Conservation (phyloP, 345 rosid species). For the Alliaria petiolata region DNA sequence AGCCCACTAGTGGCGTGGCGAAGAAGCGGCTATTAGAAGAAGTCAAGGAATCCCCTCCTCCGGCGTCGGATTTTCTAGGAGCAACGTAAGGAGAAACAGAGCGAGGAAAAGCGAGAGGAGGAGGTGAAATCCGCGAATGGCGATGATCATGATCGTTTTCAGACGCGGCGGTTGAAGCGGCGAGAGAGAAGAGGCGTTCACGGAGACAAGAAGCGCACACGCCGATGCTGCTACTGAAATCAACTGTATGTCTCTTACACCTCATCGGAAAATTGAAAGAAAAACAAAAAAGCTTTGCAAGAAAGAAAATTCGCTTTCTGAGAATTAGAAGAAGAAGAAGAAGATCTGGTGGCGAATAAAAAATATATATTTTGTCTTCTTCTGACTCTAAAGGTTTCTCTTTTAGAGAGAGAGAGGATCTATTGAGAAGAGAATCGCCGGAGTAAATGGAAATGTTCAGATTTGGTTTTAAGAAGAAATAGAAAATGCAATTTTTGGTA, state of each 20-base stretch:
- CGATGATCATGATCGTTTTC: slow-evolving; percentile 20
- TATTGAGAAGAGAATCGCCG: slow-evolving; percentile 14
- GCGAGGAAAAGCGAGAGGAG: slow-evolving; percentile 62
- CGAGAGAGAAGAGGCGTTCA: slow-evolving; percentile 51
- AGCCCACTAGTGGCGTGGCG: slow-evolving; percentile 72
- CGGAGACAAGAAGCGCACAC: slow-evolving; percentile 96
- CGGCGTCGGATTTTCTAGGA: slow-evolving; percentile 57
- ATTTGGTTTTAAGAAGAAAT: slow-evolving; percentile 9
- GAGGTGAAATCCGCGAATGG: slow-evolving; percentile 20
- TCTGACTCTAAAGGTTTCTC: slow-evolving; percentile 8
- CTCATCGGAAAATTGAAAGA: slow-evolving; percentile 45
- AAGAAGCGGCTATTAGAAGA: slow-evolving; percentile 42
- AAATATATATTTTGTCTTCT: slow-evolving; percentile 16
- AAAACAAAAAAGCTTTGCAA: not conserved
- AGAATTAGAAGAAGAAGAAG: not conserved
- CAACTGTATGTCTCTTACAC: slow-evolving; percentile 69
- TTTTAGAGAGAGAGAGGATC: slow-evolving; percentile 9
- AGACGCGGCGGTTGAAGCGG: slow-evolving; percentile 48
- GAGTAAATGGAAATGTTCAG: slow-evolving; percentile 19
- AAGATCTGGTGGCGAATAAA: slow-evolving; percentile 5
- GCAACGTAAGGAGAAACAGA: slow-evolving; percentile 78
- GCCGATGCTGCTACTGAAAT: slow-evolving; percentile 66
- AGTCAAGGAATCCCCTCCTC: not conserved
- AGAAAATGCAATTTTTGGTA: slow-evolving; percentile 1
- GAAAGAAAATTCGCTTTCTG: not conserved